Base-by-base conservation (phyloP, 192 early-diverging fungal genomes). In the Backusella australiensis region DNA sequence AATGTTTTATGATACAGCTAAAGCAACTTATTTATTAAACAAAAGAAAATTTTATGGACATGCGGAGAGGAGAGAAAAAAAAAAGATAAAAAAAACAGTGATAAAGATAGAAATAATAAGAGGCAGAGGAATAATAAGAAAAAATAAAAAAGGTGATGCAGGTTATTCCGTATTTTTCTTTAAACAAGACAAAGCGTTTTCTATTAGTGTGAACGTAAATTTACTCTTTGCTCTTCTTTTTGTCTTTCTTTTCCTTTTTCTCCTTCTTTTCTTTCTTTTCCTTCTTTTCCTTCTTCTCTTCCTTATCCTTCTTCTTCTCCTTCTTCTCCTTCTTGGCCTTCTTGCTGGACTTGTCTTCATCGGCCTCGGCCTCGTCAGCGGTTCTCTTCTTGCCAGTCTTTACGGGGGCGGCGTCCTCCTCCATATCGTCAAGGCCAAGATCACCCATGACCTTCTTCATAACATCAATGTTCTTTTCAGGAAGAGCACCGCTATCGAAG, bases 391-490 rank as follows among this genome's bases (percentile, higher is more conserved):
- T 85, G 35, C 75, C 38, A 19, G 75, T 69, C 32, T 35, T 67
- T 21, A 66, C 46, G 14, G 68, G 59, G 15, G 35, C 49, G 6
- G 75, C 66, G 32, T 39, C 81, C 63, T 84, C 82, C 41, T 63
- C 56, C 56, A 63, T 63, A 63, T 82, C 80, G 21, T 86, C 90
- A 32, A 81, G 77, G 69, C 85, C 89, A 70, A 93, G 83, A 41
- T 80, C 86, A 75, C 88, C 86, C 19, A 90, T 87, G 38, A 92
- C 93, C 80, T 91, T 90, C 87, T 95, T 90, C 96, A 99, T 98
- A 26, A 95, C 94, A 71, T 97, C 96, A 70, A 92, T 85, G 87
- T 97, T 99, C 91, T 95, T 96, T 34, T 91, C 85, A 17, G 96
- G 96, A 3, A 90, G 87, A 1, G 91, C 88, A 66, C 96, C 96